Base-by-base conservation (phyloP, 225 moss, liverwort and hornwort genomes). In the Takakia lepidozioides region DNA sequence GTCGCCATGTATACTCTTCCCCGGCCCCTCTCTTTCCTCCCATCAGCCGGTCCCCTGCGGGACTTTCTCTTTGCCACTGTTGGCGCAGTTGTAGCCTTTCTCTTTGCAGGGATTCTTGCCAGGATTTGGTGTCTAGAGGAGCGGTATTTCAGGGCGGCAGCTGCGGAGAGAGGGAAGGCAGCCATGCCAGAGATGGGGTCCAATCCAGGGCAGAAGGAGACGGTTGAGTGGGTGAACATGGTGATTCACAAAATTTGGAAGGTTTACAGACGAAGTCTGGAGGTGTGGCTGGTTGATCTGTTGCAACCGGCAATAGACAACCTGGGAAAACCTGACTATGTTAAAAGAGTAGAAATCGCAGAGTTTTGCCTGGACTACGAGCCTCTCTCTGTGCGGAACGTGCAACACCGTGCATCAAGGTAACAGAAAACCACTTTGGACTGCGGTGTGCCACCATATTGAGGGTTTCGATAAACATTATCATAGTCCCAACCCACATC, bases 161-260 rank as follows among this genome's bases (percentile, higher is more conserved):
- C 88, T 35, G 67, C 79, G 16, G 89, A 93, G 38, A 70, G 89
- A 45, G 93, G 93, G 14, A 67, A 78, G 17, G 88, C 93, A 4
- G 81, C 79, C 59, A 88, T 93, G 83, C 93, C 93, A 8, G 93
- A 93, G 61, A 69, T 80, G 62, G 86, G 83, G 19, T 69, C 78
- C 11, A 89, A 63, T 43, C 78, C 86, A 48, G 88, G 93, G 11
- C 81, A 93, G 53, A 93, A 93, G 66, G 93, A 93, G 54, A 88
- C 93, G 2, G 86, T 93, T 2, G 93, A 93, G 51, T 93, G 93
- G 93, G 93, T 93, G 45, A 93, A 93, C 51, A 93, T 93, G 93
- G 76, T 93, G 55, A 93, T 93, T 52, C 61, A 86, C 37, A 93
- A 93, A 70, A 83, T 87, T 3, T 93, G 93, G 93, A 93, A 89